These are phyloP conservation scores for Ustilago cynodontis DNA, from an alignment of 1,284 basidiomycete species.

Conservation along the genomic window DNA sequence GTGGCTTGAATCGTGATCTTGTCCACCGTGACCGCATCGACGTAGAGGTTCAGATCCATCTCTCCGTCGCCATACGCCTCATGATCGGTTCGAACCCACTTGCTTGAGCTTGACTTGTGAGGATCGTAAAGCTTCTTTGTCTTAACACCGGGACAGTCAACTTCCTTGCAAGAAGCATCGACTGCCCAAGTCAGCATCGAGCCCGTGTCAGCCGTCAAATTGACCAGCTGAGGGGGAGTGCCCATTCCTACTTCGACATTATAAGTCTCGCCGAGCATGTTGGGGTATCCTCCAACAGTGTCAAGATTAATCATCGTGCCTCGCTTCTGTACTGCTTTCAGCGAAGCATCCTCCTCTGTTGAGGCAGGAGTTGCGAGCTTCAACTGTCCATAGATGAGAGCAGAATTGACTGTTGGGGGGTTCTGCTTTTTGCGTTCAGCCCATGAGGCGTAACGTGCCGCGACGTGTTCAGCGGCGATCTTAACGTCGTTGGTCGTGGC, in stretches of 20 bases:
- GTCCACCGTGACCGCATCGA: constrained; percentile 23
- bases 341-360: not conserved
- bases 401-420: not conserved
- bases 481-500: constrained; percentile 23
- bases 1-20: constrained; percentile 13
- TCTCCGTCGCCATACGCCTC: constrained; percentile 49
- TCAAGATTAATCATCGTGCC: constrained; percentile 18
- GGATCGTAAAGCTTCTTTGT: constrained; percentile 27
- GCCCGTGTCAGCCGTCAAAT: constrained; percentile 42
- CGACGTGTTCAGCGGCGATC: constrained; percentile 16
- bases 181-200: constrained; percentile 46
- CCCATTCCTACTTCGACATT: constrained; percentile 33
- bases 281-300: constrained; percentile 31
- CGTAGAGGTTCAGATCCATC: constrained; percentile 32
- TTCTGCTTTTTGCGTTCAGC: constrained; percentile 7
- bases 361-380: constrained; percentile 1
- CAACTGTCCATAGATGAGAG: constrained; percentile 8
- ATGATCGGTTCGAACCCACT: constrained; percentile 14
- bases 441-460: constrained; percentile 25
- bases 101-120: constrained; percentile 18
- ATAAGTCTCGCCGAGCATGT: constrained; percentile 44
- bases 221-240: constrained; percentile 28
- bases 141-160: constrained; percentile 22
- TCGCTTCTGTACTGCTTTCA: constrained; percentile 1
- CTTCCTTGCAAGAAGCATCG: constrained; percentile 17